Conservation (phyloP, 1,139 yeast genomes). For the Trichomonascaceae sp. region DNA sequence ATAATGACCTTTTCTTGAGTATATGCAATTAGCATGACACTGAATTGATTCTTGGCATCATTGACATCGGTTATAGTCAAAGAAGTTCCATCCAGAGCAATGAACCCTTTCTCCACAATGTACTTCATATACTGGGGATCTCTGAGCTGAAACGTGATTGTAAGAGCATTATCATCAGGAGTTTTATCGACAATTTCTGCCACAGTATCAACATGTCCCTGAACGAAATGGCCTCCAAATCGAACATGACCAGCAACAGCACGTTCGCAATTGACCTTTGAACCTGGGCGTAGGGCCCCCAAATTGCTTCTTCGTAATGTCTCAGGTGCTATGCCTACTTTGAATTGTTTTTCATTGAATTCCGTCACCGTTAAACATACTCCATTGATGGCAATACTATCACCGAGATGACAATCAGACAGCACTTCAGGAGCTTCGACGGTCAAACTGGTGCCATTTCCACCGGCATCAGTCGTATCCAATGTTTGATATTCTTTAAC, state of each 20-base stretch:
- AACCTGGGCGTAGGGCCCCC: conserved; percentile 51
- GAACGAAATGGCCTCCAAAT: conserved; percentile 95
- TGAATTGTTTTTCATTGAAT: conserved; percentile 53
- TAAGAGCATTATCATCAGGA: conserved; percentile 73
- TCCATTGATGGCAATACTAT: conserved; percentile 86
- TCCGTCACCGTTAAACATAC: conserved; percentile 91
- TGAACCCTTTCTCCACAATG: conserved; percentile 90
- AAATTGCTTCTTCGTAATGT: conserved; percentile 77
- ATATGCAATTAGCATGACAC: conserved; percentile 87
- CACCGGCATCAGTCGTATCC: conserved; percentile 60
- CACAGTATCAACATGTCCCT: conserved; percentile 92
- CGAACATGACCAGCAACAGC: conserved; percentile 80
- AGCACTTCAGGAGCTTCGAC: conserved; percentile 62
- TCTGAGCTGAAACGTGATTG: conserved; percentile 66
- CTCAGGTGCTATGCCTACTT: conserved; percentile 91
- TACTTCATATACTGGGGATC: conserved; percentile 60
- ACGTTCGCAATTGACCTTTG: conserved; percentile 78
- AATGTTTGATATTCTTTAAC: conserved; percentile 43
- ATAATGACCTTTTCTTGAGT: conserved; percentile 79
- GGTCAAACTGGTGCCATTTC: conserved; percentile 69
- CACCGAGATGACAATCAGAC: conserved; percentile 83
- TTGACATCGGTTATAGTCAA: conserved; percentile 80
- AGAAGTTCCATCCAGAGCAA: conserved; percentile 90
- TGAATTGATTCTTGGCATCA: conserved; percentile 48
- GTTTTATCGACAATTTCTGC: conserved; percentile 54